Conservation (phyloP, 1,284 basidiomycete species). For the Athelia sp. region DNA sequence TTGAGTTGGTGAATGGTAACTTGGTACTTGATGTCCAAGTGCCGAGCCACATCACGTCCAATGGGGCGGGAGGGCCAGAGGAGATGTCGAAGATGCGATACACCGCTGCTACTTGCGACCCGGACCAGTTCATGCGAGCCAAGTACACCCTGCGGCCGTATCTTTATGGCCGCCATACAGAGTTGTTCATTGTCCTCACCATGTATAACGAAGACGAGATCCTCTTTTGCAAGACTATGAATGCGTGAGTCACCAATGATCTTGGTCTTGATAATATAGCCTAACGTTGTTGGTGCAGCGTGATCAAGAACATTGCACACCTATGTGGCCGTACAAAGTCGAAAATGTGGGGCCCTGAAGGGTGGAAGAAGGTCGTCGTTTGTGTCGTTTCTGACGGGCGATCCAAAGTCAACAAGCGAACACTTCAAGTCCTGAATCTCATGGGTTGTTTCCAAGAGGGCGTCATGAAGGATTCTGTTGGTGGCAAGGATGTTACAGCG, state of each 20-base stretch:
- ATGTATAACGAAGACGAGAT: constrained; percentile 97
- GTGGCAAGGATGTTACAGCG: constrained; percentile 88
- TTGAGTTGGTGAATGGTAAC: constrained; percentile 80
- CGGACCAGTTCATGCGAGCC: constrained; percentile 77
- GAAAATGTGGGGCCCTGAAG: constrained; percentile 91
- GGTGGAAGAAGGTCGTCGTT: constrained; percentile 95
- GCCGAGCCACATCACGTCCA: constrained; percentile 73
- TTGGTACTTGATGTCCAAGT: constrained; percentile 79
- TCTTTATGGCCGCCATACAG: constrained; percentile 80
- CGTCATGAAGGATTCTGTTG: constrained; percentile 90
- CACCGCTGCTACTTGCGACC: constrained; percentile 92
- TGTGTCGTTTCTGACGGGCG: constrained; percentile 91
- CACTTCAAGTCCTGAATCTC: constrained; percentile 75
- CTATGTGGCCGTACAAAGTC: constrained; percentile 78
- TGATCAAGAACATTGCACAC: constrained; percentile 87
- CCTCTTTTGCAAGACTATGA: constrained; percentile 83
- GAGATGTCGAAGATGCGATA: constrained; percentile 87
- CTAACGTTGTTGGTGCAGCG: constrained; percentile 35
- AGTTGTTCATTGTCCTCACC: constrained; percentile 93
- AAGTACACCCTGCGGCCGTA: constrained; percentile 85
- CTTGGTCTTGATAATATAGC: too few relatives aligned
- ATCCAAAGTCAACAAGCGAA: constrained; percentile 86
- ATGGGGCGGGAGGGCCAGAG: constrained; percentile 55
- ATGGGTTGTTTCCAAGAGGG: constrained; percentile 98
- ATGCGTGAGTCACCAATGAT: constrained; percentile 51